A percentile compares a stretch with the other conserved stretches of the same genome.
Conservation (phyloP, 2,329 filamentous ascomycete genomes). For the Neofusicoccum umdonicola region DNA sequence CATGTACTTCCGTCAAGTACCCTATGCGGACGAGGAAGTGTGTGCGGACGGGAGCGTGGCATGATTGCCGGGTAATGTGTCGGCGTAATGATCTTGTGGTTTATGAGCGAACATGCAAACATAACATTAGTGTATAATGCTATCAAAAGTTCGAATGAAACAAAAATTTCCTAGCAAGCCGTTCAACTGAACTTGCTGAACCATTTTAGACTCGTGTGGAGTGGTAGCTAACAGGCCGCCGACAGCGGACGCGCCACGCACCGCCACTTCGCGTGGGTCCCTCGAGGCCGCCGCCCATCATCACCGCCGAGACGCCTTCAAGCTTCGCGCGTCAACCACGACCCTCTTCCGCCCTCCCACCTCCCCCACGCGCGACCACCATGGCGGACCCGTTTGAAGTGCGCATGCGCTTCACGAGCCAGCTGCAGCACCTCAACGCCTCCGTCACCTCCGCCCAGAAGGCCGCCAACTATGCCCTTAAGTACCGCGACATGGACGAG, state of each 20-base stretch:
- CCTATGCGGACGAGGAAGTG: neutral
- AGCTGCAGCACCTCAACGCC: slow-evolving; percentile 87
- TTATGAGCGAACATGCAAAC: neutral
- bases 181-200: no score
- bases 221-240: no score
- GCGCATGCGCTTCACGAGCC: slow-evolving; percentile 90
- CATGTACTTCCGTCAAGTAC: neutral
- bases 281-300: neutral
- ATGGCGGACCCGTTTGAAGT: slow-evolving; percentile 95
- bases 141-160: neutral
- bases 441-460: slow-evolving; percentile 87
- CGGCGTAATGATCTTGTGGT: neutral
- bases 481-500: slow-evolving; percentile 91
- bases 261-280: neutral
- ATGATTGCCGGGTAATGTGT: neutral
- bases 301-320: neutral
- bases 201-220: no score
- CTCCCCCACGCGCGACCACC: neutral
- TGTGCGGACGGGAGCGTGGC: slow-evolving; percentile 1
- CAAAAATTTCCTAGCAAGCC: neutral
- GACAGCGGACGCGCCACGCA: no score
- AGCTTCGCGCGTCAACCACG: neutral
- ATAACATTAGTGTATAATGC: neutral
- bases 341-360: neutral
- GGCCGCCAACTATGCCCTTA: slow-evolving; percentile 90